Evolutionary conservation across 345 rosid species (phyloP), one percentile per base, ranked within the genome.

Genomic region (Boechera stricta): DNA sequence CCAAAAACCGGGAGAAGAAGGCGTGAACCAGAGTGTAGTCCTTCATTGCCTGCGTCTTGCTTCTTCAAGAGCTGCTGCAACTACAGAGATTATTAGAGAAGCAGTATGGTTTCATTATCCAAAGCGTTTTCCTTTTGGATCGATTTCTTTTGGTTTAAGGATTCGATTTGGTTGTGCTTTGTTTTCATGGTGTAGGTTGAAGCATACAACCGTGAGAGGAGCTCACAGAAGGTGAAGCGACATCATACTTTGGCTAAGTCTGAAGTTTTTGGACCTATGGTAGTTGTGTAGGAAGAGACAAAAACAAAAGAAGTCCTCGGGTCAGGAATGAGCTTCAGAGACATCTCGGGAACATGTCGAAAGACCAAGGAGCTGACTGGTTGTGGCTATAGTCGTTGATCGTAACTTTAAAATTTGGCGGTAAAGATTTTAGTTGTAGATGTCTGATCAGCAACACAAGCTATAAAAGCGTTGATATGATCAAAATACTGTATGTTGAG

Each of bases 151-250:
- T 54, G 35, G 28, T 28, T 54, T 5, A 31, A 56, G 38, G 39
- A 31, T 31, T 31, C 4, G 18, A 45, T 52, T 41, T 28, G 33
- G 15, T 67, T 49, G 44, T 73, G 39, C 38, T 67, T 45, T 74
- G 70, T 57, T 67, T 45, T 72, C 39, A 28, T 60, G 79, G 38
- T 69, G n/a, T 44, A 80, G 76, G 83, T 75, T 54, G 97, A 91
- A 82, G 82, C 82, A 2, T 87, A 81, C 85, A 86, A 82, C 78
- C 85, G 86, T 18, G 96, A 89, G 77, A 86, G 87, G 82, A 84
- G 84, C 13, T 77, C 81, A 44, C 80, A 83, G 64, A 92, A 95
- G 86, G 87, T 92, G 78, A 95, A 88, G 84, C 89, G 94, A 56
- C 97, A 87, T 79, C 72, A 72, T 3, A 10, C n/a, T 16, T 47